Conservation (phyloP, 495 filamentous ascomycete species). For the Evansstolkia leycettana region DNA sequence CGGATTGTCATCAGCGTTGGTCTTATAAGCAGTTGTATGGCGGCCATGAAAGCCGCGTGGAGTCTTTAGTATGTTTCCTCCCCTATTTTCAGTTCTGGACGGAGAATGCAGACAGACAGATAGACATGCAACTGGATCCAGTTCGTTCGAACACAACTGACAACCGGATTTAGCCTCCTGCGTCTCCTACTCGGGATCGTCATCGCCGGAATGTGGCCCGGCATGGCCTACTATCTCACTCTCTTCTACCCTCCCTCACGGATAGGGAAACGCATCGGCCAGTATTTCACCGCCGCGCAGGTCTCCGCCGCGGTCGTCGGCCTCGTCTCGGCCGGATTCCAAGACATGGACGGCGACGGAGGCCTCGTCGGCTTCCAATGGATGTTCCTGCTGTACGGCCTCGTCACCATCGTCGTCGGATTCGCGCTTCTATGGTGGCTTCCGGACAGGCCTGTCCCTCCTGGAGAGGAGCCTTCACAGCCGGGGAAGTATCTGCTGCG, state of each 20-base stretch:
- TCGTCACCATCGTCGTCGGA: conserved; percentile 59
- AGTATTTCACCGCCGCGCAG: conserved; percentile 82
- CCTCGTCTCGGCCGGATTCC: conserved; percentile 81
- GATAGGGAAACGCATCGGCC: conserved; percentile 77
- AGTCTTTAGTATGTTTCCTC: conserved; percentile 62
- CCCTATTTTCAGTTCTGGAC: neutral
- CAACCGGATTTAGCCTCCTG: conserved; percentile 62
- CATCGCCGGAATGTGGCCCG: conserved; percentile 89
- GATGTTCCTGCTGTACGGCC: conserved; percentile 89
- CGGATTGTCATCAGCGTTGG: conserved; percentile 83
- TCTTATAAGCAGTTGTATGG: conserved; percentile 69
- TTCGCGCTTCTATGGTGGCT: conserved; percentile 76
- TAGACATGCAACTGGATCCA: neutral
- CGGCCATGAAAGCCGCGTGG: conserved; percentile 69
- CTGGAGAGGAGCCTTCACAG: conserved; percentile 35
- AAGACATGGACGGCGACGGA: conserved; percentile 69
- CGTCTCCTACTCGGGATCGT: conserved; percentile 80
- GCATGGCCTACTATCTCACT: conserved; percentile 88
- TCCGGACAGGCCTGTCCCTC: conserved; percentile 65
- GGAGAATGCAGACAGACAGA: neutral
- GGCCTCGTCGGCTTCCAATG: conserved; percentile 81
- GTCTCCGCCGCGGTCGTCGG: conserved; percentile 85
- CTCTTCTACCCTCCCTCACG: conserved; percentile 82
- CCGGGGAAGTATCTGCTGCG: conserved; percentile 33
- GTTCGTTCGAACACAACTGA: conserved; percentile 1